Conservation (phyloP, 345 rosid species). For the Nephelium lappaceum region DNA sequence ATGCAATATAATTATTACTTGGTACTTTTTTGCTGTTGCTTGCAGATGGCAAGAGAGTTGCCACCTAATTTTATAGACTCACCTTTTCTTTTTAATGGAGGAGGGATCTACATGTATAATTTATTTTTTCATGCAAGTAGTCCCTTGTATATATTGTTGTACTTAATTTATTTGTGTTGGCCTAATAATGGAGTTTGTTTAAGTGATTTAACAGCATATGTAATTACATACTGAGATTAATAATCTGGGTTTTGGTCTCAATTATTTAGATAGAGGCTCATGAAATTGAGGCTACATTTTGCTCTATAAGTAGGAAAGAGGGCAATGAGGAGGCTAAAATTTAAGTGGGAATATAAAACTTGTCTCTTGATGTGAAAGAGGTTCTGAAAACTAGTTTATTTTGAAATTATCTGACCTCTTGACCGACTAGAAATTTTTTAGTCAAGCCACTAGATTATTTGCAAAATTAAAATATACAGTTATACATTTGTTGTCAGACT, state of each 20-base stretch:
- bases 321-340: constrained; percentile 3
- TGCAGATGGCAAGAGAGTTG: constrained; percentile 1
- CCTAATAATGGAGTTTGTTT: not conserved
- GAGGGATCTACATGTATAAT: not conserved
- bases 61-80: not conserved
- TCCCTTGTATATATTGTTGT: not conserved
- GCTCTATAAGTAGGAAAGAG: not conserved
- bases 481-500: not conserved
- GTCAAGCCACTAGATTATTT: not conserved
- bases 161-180: not conserved
- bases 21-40: not conserved
- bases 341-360: not conserved
- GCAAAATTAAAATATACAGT: not conserved
- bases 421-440: not conserved
- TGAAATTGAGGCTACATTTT: not conserved
- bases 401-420: not conserved
- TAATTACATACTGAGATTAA: not conserved
- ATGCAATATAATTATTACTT: not conserved
- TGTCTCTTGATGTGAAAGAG: not conserved
- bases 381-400: not conserved
- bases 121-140: not conserved
- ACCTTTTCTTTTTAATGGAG: not conserved
- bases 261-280: not conserved
- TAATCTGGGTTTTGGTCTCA: not conserved
- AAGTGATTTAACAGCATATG: not conserved